These are phyloP conservation scores for Effrenium voratum DNA, from an alignment of 73 alveolate genomes.

Conservation along the genomic window DNA sequence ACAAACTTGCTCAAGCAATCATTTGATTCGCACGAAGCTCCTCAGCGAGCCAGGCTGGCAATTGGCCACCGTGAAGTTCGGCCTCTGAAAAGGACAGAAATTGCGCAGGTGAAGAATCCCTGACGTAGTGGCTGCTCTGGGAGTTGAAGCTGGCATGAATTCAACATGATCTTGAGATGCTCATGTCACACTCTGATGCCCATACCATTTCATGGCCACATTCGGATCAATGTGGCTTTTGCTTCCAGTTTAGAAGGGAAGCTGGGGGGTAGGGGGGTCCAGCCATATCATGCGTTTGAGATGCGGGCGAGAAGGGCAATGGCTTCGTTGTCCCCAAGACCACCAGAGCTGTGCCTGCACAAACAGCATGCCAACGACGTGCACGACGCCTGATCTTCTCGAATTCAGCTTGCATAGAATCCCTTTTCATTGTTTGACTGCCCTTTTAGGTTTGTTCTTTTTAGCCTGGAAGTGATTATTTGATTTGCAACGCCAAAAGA, in stretches of 20 bases:
- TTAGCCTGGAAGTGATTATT: not conserved
- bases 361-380: not conserved
- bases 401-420: not conserved
- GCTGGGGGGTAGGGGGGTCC: not conserved
- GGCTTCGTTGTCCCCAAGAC: constrained; percentile 42
- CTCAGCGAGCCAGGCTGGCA: not conserved
- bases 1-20: not conserved
- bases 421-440: not conserved
- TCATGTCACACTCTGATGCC: not conserved
- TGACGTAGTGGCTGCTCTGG: not conserved
- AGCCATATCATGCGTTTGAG: not conserved
- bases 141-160: not conserved
- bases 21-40: not conserved
- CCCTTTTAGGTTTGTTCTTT: not conserved
- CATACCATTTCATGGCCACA: not conserved
- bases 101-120: not conserved
- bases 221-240: not conserved
- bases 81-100: not conserved
- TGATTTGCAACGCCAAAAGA: not conserved
- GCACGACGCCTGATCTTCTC: not conserved
- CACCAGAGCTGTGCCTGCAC: constrained; percentile 37
- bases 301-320: not conserved
- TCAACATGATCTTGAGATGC: not conserved
- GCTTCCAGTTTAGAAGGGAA: not conserved
- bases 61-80: not conserved